These are phyloP conservation scores for Geum urbanum DNA, from an alignment of 306 rosid genomes.

Conservation along the genomic window DNA sequence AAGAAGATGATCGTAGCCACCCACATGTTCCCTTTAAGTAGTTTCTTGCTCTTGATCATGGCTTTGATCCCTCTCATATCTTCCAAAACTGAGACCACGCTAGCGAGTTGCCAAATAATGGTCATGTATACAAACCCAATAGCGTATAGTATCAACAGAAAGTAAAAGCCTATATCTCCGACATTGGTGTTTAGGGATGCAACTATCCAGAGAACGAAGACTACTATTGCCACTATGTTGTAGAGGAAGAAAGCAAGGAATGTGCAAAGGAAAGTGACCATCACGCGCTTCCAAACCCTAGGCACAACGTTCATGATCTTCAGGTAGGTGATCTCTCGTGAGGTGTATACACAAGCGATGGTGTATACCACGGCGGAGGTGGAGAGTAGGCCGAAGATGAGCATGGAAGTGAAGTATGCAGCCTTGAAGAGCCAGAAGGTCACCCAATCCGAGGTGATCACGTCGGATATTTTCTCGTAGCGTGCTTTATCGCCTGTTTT, in stretches of 20 bases:
- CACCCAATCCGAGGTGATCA: conserved; percentile 41
- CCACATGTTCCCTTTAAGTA: conserved; percentile 58
- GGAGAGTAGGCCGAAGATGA: conserved; percentile 48
- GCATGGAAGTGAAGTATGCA: conserved; percentile 32
- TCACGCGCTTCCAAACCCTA: conserved; percentile 61
- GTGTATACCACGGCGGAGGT: conserved; percentile 80
- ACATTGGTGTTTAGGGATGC: accelerated
- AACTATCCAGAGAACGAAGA: neutral
- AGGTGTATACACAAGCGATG: conserved; percentile 55
- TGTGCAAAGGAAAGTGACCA: conserved; percentile 53
- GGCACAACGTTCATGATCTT: conserved; percentile 58
- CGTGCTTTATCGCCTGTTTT: conserved; percentile 15
- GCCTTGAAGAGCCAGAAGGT: conserved; percentile 37
- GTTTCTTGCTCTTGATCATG: conserved; percentile 54
- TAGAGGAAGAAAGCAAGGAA: conserved; percentile 35
- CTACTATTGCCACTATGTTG: conserved; percentile 11
- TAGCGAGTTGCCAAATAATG: conserved; percentile 64
- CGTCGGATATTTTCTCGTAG: conserved; percentile 28
- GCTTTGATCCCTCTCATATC: conserved; percentile 60
- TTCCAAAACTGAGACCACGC: conserved; percentile 65
- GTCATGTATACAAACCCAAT: conserved; percentile 51
- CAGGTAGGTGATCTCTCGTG: conserved; percentile 35
- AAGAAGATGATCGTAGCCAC: conserved; percentile 25
- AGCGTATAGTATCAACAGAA: conserved; percentile 18
- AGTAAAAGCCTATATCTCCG: neutral